Base-by-base conservation (phyloP, 2,329 filamentous ascomycete genomes). In the Aspergillus arachidicola region DNA sequence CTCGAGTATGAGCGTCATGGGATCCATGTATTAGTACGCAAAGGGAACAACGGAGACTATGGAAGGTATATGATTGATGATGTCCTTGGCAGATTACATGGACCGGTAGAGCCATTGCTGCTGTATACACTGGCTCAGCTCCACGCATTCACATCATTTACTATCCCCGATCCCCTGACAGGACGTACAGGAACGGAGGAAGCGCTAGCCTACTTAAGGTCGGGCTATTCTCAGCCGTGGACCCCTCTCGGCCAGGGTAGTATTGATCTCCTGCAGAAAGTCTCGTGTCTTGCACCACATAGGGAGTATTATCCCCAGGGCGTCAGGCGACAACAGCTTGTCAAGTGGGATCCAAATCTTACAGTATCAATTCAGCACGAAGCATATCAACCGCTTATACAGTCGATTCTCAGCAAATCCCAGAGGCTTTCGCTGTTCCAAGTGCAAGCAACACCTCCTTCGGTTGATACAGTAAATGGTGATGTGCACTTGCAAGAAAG, bases 151-250 rank as follows among this genome's bases (percentile, higher is more conserved):
- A 91, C 89, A 0, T 88, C 88, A 0, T 86, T 83, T 36, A 68
- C 82, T 0, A 41, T 90, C 0, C 83, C 85, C 0, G 89, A 91
- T 68, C 74, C 79, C 0, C 78, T 91, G 0, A 90, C 87, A 0
- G 76, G 81, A 0, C 79, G 82, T 0, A 90, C 87, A 0, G 89
- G 89, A 0, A 83, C 81, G 0, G 88, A 91, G 68, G 87, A 90
- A 71, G 83, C 86, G 0, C 63, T 87, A 0, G 73, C 80, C 1
- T 81, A 79, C 32, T 74, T 90, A 0, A 68, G 73, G 2, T 85
- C 86, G 0, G 85, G 82, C 0, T 73, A 75, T 1, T 84, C 81
- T 38, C 83, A 85, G 38, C 84, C 85, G 0, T 87, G 84, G 84
- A 69, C 61, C 0, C 75, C 79, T 0, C 51, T 83, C 32, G 55